Evolutionary conservation across 176 grass and related monocot species (phyloP).

Genomic region (Rhynchospora tenuis): DNA sequence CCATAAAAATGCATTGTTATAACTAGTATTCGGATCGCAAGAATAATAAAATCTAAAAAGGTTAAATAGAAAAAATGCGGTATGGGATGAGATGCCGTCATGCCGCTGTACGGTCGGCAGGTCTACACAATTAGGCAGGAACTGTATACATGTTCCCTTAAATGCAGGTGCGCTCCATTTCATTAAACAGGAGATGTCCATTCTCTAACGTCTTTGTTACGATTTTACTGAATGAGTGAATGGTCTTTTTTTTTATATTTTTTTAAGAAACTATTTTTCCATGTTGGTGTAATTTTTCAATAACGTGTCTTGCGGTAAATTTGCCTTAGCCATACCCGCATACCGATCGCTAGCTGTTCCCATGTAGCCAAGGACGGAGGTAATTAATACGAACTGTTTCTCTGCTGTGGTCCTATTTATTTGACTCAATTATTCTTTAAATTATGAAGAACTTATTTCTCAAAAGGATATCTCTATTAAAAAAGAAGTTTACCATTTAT

Average conservation of each 20-base stretch:
- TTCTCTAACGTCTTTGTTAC: background rate
- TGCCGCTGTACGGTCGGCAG: background rate
- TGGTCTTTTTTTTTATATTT: too few species aligned
- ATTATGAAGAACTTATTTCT: background rate
- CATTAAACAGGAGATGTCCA: background rate
- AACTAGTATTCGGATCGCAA: too few species aligned
- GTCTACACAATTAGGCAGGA: background rate
- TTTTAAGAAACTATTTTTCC: too few species aligned
- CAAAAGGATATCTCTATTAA: background rate
- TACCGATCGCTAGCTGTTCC: background rate
- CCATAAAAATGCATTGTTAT: too few species aligned
- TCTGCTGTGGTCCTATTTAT: background rate
- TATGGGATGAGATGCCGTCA: background rate
- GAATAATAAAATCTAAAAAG: too few species aligned
- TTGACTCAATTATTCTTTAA: background rate
- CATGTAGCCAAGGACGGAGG: background rate
- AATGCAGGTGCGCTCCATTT: background rate
- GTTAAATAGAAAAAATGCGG: background rate
- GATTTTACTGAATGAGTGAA: too few species aligned
- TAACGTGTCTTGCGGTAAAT: background rate
- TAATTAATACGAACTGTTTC: slow-evolving; percentile 4
- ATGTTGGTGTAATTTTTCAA: background rate
- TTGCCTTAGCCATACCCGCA: background rate
- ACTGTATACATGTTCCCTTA: background rate
- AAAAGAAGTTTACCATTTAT: background rate